phyloP scores from a whole-genome alignment of 2,329 filamentous ascomycete genomes.

The Phialemonium atrogriseum region DNA sequence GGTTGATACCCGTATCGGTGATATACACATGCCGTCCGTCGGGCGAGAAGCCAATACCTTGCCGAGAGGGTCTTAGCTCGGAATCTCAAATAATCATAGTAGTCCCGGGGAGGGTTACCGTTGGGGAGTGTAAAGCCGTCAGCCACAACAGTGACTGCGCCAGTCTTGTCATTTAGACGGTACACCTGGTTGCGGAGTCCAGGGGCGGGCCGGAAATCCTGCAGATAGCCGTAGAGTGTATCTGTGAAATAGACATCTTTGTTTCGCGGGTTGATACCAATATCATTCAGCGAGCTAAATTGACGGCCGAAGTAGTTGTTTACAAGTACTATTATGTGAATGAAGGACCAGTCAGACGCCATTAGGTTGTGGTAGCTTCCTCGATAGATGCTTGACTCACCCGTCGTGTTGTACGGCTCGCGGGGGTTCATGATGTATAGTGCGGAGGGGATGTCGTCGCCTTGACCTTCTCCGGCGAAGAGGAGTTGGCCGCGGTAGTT shows the following conservation, averaged over 20 bases:
- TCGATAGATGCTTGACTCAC: conserved; percentile 16
- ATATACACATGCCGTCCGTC: conserved; percentile 44
- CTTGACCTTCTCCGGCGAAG: conserved; percentile 42
- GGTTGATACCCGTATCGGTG: conserved; percentile 47
- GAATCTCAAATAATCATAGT: no score
- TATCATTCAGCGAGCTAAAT: conserved; percentile 54
- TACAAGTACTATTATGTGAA: conserved; percentile 40
- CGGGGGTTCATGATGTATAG: conserved; percentile 34
- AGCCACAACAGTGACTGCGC: conserved; percentile 44
- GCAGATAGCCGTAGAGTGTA: conserved; percentile 48
- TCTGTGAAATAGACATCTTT: conserved; percentile 60
- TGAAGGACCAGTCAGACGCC: no score
- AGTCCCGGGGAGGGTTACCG: conserved; percentile 27
- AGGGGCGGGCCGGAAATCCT: conserved; percentile 46
- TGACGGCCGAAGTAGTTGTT: conserved; percentile 52
- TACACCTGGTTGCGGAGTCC: conserved; percentile 51
- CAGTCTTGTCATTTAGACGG: conserved; percentile 40
- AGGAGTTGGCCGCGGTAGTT: conserved; percentile 41
- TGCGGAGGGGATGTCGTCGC: conserved; percentile 28
- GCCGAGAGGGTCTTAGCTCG: no score
- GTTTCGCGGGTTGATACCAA: conserved; percentile 42
- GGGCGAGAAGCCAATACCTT: conserved; percentile 47
- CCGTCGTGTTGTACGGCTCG: conserved; percentile 41
- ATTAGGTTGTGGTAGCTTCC: conserved; percentile 7
- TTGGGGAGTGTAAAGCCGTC: conserved; percentile 50